Percentiles rank a stretch among this genome's conserved stretches.
Evolutionary conservation across 345 rosid genomes (phyloP).

Genomic region (Alliaria petiolata): DNA sequence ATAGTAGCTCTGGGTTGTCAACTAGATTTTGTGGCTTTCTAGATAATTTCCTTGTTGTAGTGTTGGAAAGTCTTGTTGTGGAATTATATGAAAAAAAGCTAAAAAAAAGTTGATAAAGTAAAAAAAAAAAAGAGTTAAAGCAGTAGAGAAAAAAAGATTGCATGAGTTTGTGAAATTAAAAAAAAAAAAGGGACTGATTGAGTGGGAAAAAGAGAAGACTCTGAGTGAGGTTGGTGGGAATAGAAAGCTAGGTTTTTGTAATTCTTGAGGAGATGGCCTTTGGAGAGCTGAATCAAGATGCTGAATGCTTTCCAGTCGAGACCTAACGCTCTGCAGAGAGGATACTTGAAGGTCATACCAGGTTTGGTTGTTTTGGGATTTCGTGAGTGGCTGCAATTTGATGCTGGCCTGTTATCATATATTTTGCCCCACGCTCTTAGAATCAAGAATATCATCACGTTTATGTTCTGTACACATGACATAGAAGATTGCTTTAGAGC

Average conservation of each 20-base stretch:
- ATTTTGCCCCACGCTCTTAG: not conserved
- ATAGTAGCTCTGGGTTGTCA: constrained; percentile 45
- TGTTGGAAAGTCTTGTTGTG: constrained; percentile 29
- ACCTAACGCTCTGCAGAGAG: constrained; percentile 43
- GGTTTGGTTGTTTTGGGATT: constrained; percentile 39
- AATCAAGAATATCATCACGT: constrained; percentile 1
- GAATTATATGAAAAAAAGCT: constrained; percentile 15
- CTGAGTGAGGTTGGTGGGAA: constrained; percentile 21
- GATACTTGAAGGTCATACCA: too few species aligned
- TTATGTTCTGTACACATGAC: constrained; percentile 10
- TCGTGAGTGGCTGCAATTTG: constrained; percentile 49
- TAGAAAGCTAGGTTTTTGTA: not conserved
- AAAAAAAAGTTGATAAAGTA: not conserved
- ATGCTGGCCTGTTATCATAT: constrained; percentile 18
- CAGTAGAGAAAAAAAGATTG: not conserved
- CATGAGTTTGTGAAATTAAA: not conserved
- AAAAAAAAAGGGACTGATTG: not conserved
- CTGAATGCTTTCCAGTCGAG: constrained; percentile 28
- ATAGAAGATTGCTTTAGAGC: not conserved
- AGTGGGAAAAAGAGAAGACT: not conserved
- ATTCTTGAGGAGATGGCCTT: constrained; percentile 5
- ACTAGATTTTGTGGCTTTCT: constrained; percentile 40
- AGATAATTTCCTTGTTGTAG: constrained; percentile 8
- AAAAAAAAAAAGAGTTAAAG: not conserved
- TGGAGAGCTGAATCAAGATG: constrained; percentile 5